Percentiles rank a stretch among this genome's conserved stretches.
phyloP scores from a whole-genome alignment of 345 rosid genomes.

The Ailanthus altissimus region DNA sequence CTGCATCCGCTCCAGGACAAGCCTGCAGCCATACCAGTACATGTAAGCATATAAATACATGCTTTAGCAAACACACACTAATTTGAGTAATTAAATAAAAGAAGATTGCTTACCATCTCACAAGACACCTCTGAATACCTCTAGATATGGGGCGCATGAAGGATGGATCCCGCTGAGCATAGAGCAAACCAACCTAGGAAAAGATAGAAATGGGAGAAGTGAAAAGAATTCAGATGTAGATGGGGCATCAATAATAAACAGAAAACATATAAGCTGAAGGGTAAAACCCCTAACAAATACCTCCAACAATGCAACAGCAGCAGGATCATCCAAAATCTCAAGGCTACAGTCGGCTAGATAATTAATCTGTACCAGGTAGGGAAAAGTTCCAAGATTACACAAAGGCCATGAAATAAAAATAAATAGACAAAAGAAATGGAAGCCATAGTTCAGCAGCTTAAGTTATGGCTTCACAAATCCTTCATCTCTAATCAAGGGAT shows the following conservation, averaged over 20 bases:
- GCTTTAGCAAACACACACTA: not conserved
- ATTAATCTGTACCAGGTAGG: conserved; percentile 56
- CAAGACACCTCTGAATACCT: conserved; percentile 86
- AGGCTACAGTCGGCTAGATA: conserved; percentile 85
- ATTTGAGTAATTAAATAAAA: conserved; percentile 10
- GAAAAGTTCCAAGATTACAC: conserved; percentile 7
- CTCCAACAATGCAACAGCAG: conserved; percentile 79
- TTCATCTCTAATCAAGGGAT: not conserved
- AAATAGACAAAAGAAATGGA: not conserved
- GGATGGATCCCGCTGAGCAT: conserved; percentile 86
- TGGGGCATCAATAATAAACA: not conserved
- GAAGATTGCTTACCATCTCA: conserved; percentile 69
- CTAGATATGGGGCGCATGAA: conserved; percentile 80
- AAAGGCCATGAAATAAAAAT: not conserved
- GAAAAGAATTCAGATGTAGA: not conserved
- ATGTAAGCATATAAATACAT: conserved; percentile 5
- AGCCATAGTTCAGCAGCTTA: not conserved
- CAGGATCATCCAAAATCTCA: conserved; percentile 89
- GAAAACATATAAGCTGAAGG: not conserved
- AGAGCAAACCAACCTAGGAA: conserved; percentile 82
- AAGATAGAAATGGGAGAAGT: not conserved
- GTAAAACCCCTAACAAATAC: conserved; percentile 34
- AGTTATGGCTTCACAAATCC: not conserved
- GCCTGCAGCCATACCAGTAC: conserved; percentile 51
- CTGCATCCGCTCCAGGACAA: conserved; percentile 67